Conservation (phyloP, 1,284 basidiomycete species). For the Cutaneotrichosporon sp. region DNA sequence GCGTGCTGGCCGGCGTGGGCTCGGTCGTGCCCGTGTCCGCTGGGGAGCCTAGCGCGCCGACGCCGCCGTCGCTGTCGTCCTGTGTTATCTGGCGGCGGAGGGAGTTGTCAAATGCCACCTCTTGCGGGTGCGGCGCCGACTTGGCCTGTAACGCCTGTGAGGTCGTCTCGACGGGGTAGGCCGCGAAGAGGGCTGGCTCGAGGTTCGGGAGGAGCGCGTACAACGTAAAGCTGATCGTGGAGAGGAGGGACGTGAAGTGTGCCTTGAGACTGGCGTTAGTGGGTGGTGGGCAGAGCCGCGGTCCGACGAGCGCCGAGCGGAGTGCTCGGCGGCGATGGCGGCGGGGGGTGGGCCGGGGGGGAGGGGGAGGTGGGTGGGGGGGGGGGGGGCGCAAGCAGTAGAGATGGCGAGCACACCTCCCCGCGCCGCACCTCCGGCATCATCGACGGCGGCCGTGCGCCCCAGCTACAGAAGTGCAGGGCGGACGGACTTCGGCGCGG, state of each 20-base stretch:
- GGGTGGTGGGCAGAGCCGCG: background rate
- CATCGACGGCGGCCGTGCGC: no score
- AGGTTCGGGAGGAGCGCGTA: constrained; percentile 53
- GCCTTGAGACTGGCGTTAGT: constrained; percentile 42
- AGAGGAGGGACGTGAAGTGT: constrained; percentile 50
- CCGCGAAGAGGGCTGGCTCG: constrained; percentile 42
- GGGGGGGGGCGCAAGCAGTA: no score
- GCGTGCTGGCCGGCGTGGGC: constrained; percentile 20
- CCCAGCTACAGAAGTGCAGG: no score
- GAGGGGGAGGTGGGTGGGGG: no score
- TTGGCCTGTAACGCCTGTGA: constrained; percentile 39
- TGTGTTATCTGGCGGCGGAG: constrained; percentile 3
- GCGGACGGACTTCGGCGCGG: no score
- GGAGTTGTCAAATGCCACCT: background rate
- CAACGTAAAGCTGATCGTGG: constrained; percentile 51
- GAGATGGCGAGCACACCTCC: no score
- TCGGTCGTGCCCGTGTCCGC: constrained; percentile 23
- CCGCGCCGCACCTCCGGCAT: no score
- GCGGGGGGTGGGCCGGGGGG: no score
- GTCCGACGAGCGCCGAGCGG: background rate
- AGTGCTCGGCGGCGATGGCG: no score
- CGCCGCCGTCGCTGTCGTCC: constrained; percentile 8
- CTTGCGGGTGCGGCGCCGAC: background rate
- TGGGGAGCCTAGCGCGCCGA: constrained; percentile 9
- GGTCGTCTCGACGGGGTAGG: constrained; percentile 46